These are phyloP conservation scores for Sanghuangporus baumii DNA, from an alignment of 1,284 basidiomycete species.

Conservation along the genomic window DNA sequence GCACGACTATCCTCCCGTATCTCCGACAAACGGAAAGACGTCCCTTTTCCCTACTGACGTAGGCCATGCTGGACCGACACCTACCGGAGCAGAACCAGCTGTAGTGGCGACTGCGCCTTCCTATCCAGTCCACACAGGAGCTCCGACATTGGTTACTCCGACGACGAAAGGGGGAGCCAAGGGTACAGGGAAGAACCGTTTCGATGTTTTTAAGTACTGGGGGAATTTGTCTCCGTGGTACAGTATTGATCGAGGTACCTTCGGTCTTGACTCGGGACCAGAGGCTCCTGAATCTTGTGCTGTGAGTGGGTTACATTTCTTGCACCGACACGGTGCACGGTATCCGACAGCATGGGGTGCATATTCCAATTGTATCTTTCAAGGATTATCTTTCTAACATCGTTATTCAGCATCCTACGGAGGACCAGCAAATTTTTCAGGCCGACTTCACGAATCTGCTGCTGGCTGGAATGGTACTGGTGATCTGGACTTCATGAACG, in stretches of 20 bases:
- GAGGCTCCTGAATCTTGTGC: constrained; percentile 64
- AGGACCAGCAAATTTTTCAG: constrained; percentile 60
- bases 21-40: constrained; percentile 64
- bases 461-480: constrained; percentile 58
- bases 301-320: constrained; percentile 67
- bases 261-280: constrained; percentile 69
- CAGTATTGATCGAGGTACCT: constrained; percentile 60
- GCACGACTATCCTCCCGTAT: constrained; percentile 64
- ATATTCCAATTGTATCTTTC: constrained; percentile 23
- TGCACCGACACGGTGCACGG: constrained; percentile 78
- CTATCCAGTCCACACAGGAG: constrained; percentile 69
- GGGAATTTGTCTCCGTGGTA: constrained; percentile 85
- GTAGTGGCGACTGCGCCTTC: constrained; percentile 73
- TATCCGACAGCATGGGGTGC: constrained; percentile 72
- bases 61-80: constrained; percentile 77
- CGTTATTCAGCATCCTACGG: constrained; percentile 47
- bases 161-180: constrained; percentile 21
- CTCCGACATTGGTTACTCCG: constrained; percentile 58
- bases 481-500: constrained; percentile 66
- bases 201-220: constrained; percentile 71
- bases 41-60: constrained; percentile 70
- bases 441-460: constrained; percentile 48
- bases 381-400: constrained; percentile 17
- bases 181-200: constrained; percentile 27
- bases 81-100: constrained; percentile 78